phyloP scores from a whole-genome alignment of 805 yeast genomes.

The Candida koratica region DNA sequence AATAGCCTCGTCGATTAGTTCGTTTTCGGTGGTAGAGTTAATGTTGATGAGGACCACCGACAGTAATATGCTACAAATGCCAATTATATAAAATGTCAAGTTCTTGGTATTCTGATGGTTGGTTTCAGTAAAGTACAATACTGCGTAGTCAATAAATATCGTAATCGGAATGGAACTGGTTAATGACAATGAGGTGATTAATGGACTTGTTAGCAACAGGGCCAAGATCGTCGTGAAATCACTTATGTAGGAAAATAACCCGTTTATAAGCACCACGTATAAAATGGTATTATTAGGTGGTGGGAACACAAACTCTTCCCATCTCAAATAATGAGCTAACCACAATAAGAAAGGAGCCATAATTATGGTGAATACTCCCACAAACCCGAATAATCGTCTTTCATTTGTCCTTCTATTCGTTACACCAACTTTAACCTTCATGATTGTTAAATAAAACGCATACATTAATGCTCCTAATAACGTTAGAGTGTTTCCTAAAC shows the following conservation, averaged over 20 bases:
- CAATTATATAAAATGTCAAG: slow-evolving; percentile 36
- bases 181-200: slow-evolving; percentile 47
- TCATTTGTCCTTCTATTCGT: slow-evolving; percentile 44
- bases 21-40: slow-evolving; percentile 40
- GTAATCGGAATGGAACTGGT: slow-evolving; percentile 52
- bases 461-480: slow-evolving; percentile 45
- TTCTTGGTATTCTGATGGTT: slow-evolving; percentile 6
- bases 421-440: slow-evolving; percentile 44
- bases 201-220: slow-evolving; percentile 50
- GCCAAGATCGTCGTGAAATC: slow-evolving; percentile 51
- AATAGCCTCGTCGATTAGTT: slow-evolving; percentile 43
- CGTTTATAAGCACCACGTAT: slow-evolving; percentile 36
- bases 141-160: slow-evolving; percentile 45
- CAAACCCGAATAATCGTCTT: slow-evolving; percentile 43
- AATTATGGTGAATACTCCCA: slow-evolving; percentile 42
- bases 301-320: slow-evolving; percentile 42
- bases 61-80: slow-evolving; percentile 44
- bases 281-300: slow-evolving; percentile 32
- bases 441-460: slow-evolving; percentile 41
- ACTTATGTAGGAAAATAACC: slow-evolving; percentile 44
- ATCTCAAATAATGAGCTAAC: slow-evolving; percentile 31
- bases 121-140: slow-evolving; percentile 23
- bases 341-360: slow-evolving; percentile 38
- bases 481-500: slow-evolving; percentile 45
- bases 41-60: slow-evolving; percentile 47